A percentile compares a stretch with the other conserved stretches of the same genome.
phyloP scores from a whole-genome alignment of 805 yeast species.

The Nakazawaea ishiwadae region DNA sequence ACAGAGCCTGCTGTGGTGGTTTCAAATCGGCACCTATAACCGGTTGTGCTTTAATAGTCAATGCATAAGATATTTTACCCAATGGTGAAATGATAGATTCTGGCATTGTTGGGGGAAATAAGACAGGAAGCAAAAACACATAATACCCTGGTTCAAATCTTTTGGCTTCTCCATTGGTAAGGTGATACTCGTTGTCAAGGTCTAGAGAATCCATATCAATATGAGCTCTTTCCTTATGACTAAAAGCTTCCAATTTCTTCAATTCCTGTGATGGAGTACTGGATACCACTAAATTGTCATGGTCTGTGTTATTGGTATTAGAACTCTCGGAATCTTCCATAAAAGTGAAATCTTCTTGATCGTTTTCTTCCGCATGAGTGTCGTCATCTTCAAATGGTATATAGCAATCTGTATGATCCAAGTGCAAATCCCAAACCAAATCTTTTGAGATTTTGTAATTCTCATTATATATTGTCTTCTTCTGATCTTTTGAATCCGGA shows the following conservation, averaged over 20 bases:
- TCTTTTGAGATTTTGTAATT: conserved; percentile 36
- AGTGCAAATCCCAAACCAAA: conserved; percentile 39
- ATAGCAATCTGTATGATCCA: conserved; percentile 30
- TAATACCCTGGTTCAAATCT: conserved; percentile 61
- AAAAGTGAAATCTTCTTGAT: conserved; percentile 7
- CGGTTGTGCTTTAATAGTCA: conserved; percentile 35
- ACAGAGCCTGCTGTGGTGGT: conserved; percentile 26
- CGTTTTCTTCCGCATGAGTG: neutral
- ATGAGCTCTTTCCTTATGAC: conserved; percentile 3
- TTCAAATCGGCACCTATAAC: conserved; percentile 22
- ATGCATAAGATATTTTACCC: conserved; percentile 41
- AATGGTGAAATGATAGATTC: conserved; percentile 52
- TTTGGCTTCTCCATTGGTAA: conserved; percentile 1
- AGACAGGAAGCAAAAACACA: conserved; percentile 58
- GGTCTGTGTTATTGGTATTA: conserved; percentile 27
- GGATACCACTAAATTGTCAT: conserved; percentile 14
- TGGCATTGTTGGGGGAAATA: conserved; percentile 59
- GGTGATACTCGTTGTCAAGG: neutral
- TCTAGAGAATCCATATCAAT: conserved; percentile 1
- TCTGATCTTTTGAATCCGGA: conserved; percentile 31
- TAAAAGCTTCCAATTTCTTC: conserved; percentile 2
- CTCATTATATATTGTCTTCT: conserved; percentile 35
- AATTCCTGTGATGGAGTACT: conserved; percentile 6
- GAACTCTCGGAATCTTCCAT: conserved; percentile 10
- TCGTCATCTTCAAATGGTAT: conserved; percentile 25